Percentiles rank a stretch among this genome's conserved stretches.
Evolutionary conservation across 2,329 filamentous ascomycete genomes (phyloP).

Genomic region (Hypoxylon sp.): DNA sequence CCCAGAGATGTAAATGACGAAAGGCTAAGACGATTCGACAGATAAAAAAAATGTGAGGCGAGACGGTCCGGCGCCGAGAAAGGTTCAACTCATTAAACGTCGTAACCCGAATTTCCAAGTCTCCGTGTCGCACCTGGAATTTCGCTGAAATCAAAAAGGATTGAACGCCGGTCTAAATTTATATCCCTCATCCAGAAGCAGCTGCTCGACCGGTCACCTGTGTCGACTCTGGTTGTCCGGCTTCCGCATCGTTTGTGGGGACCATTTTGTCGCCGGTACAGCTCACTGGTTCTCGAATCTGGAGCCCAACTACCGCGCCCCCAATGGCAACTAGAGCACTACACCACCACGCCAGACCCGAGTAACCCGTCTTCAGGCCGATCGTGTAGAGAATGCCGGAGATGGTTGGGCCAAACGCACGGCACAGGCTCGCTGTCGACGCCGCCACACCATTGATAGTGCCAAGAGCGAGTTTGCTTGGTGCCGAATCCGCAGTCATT

Average conservation of each 20-base stretch:
- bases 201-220: conserved; percentile 20
- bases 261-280: conserved; percentile 57
- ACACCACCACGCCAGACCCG: conserved; percentile 93
- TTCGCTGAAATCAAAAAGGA: conserved; percentile 32
- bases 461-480: conserved; percentile 85
- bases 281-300: conserved; percentile 75
- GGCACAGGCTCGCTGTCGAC: conserved; percentile 88
- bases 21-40: conserved; percentile 23
- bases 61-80: conserved; percentile 36
- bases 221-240: conserved; percentile 26
- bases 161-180: conserved; percentile 12
- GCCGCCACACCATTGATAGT: conserved; percentile 94
- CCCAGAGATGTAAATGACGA: conserved; percentile 32
- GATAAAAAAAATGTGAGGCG: conserved; percentile 2
- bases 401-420: conserved; percentile 88
- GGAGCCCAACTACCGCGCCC: conserved; percentile 80
- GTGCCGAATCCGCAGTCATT: conserved; percentile 88
- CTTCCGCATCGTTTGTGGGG: conserved; percentile 54
- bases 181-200: conserved; percentile 19
- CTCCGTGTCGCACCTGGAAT: conserved; percentile 31
- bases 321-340: conserved; percentile 80
- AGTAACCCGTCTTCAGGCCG: conserved; percentile 83
- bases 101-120: conserved; percentile 40
- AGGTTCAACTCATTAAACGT: conserved; percentile 43
- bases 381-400: conserved; percentile 87